phyloP scores from a whole-genome alignment of 441 rosid species.

The Bruguiera hainesii region DNA sequence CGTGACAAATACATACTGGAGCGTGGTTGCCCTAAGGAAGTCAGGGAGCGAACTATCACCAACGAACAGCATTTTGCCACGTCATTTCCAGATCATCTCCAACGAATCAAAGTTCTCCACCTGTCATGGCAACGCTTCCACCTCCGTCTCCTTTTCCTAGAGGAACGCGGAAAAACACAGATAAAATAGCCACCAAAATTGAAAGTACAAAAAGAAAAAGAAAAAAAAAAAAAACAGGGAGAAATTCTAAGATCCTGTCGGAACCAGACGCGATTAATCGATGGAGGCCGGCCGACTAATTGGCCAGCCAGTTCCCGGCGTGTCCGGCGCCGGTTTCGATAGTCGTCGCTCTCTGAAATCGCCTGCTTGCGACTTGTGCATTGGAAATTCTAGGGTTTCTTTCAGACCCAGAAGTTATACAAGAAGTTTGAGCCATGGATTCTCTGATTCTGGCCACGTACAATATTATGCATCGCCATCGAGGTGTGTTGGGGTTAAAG shows the following conservation, averaged over 20 bases:
- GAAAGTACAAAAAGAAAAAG: too few species aligned
- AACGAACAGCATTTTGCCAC: slow-evolving; percentile 2
- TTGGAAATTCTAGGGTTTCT: slow-evolving; percentile 18
- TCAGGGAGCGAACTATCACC: slow-evolving; percentile 23
- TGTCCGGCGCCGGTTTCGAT: slow-evolving; percentile 12
- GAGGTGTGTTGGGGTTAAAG: slow-evolving; percentile 19
- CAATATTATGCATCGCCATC: slow-evolving; percentile 18
- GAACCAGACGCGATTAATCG: background rate
- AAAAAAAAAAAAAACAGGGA: too few species aligned
- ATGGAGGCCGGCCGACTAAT: slow-evolving; percentile 30
- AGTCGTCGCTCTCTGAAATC: background rate
- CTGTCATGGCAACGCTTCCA: background rate
- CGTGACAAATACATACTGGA: background rate
- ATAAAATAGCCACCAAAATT: too few species aligned
- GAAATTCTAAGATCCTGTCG: too few species aligned
- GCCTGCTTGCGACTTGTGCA: slow-evolving; percentile 11
- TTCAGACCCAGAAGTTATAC: slow-evolving; percentile 10
- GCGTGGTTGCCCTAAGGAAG: slow-evolving; percentile 12
- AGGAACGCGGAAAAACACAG: background rate
- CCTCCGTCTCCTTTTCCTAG: background rate
- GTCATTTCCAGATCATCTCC: slow-evolving; percentile 14
- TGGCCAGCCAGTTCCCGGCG: slow-evolving; percentile 11
- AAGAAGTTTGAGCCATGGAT: slow-evolving; percentile 17
- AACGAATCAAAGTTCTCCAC: slow-evolving; percentile 20
- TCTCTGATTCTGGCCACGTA: slow-evolving; percentile 32